Base-by-base conservation (phyloP, 2,329 filamentous ascomycete genomes). In the Ophiosphaerella narmari region DNA sequence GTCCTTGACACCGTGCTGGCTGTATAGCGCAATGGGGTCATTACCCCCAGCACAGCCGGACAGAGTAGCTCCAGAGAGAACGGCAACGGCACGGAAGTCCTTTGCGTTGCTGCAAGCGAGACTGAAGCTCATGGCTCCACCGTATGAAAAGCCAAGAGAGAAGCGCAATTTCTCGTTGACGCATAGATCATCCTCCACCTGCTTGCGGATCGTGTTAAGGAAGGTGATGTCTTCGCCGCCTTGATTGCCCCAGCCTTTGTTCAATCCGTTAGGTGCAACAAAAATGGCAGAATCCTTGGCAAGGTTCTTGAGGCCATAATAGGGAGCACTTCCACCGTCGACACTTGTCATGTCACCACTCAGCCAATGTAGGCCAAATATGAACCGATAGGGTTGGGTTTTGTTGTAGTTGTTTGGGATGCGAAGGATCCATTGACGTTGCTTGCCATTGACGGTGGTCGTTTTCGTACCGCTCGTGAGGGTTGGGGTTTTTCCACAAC, bases 101-200 rank as follows among this genome's bases (percentile, higher is more conserved):
- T 62, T 57, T 4, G 75, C 68, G 13, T 72, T 71, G 2, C 75
- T 70, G 55, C 77, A 79, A 3, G 77, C 76, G 12, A 78, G 59
- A 1, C 72, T 65, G 59, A 69, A 76, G 3, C 67, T 70, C 74
- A 79, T 78, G 38, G 73, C 71, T 35, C 68, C 76, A 33, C 77
- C 76, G 56, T 76, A 78, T 51, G 73, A 75, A 62, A 76, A 79
- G n/a, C 76, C 76, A 1, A 75, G 75, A 23, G 75, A 68, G 61
- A 78, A 80, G 47, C 74, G 67, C 44, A 72, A 68, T 37, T 62
- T 65, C 48, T 74, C 63, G 50, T 80, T 70, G 24, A 80, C 62
- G 52, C 78, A 80, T 35, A 79, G 72, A 23, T 73, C 67, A 5
- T 60, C 54, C 52, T 77, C 70, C 26, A 78, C 62, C 8, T 63